A percentile compares a stretch with the other conserved stretches of the same genome.
These are phyloP conservation scores for Candida verbasci DNA, from an alignment of 805 yeast genomes.

Conservation along the genomic window DNA sequence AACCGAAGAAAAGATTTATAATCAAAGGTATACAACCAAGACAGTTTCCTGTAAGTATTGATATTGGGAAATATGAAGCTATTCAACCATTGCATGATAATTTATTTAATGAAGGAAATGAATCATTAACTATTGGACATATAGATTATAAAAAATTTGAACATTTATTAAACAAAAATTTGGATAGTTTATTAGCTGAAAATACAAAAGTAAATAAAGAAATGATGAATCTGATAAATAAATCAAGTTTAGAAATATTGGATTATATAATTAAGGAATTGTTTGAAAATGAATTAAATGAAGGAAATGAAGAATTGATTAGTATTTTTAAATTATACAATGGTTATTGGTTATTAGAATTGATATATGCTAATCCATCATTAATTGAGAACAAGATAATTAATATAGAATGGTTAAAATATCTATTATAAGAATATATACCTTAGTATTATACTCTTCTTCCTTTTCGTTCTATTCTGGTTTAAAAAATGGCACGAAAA, in stretches of 20 bases:
- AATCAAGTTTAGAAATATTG: slow-evolving; percentile 29
- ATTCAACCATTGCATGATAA: slow-evolving; percentile 19
- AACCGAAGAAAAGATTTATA: slow-evolving; percentile 68
- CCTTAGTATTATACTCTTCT: not conserved
- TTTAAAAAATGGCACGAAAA: too few relatives aligned
- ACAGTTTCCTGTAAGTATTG: slow-evolving; percentile 46
- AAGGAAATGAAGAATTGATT: slow-evolving; percentile 11
- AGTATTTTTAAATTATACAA: slow-evolving; percentile 34
- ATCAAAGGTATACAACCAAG: slow-evolving; percentile 95
- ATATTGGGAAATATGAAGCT: slow-evolving; percentile 41
- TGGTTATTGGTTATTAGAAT: slow-evolving; percentile 35
- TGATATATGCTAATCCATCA: slow-evolving; percentile 38
- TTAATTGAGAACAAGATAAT: slow-evolving; percentile 32
- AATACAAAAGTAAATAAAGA: slow-evolving; percentile 14
- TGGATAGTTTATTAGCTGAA: slow-evolving; percentile 16
- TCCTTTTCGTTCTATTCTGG: too few relatives aligned
- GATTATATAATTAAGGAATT: slow-evolving; percentile 24
- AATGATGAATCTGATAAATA: slow-evolving; percentile 22
- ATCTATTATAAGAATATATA: slow-evolving; percentile 21
- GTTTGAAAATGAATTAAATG: slow-evolving; percentile 19
- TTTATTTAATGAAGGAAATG: slow-evolving; percentile 12
- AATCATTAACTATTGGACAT: slow-evolving; percentile 31
- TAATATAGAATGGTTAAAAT: slow-evolving; percentile 33
- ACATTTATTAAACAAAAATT: slow-evolving; percentile 19
- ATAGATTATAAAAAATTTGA: slow-evolving; percentile 29